Evolutionary conservation across 73 alveolate species (phyloP), one percentile per base, ranked within the genome.

Genomic region (Blepharisma stoltei): DNA sequence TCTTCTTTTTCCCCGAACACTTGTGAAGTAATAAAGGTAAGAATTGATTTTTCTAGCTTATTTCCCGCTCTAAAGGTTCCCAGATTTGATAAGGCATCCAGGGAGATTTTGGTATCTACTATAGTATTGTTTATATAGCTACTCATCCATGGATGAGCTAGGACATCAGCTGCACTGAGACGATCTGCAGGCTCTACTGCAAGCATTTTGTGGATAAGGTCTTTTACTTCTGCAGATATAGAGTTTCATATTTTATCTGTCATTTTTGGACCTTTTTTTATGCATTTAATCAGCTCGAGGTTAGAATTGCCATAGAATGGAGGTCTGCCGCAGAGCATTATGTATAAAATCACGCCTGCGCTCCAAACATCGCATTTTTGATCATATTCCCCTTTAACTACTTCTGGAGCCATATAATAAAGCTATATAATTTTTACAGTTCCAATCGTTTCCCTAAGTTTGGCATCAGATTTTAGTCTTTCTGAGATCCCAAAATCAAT

Each of bases 341-440:
- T n/a, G 45, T 69, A 69, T 14, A 69, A 25, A 69, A 23, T n/a
- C 14, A 69, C 79, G 1, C 79, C 79, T 9, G 27, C 71, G 27
- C 67, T 44, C 65, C 79, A 69, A 69, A 69, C 6, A 69, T 69
- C 79, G 1, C 27, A 9, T 69, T 69, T 25, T 69, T 69, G 11
- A 25, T 25, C 43, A 69, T 69, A 69, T 1, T 25, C 43, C 25
- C 32, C 27, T 38, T 18, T 25, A 7, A 69, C 11, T n/a, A 69
- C 37, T 69, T 69, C 79, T 7, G 79, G 79, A 14, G 79, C 79
- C 67, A 69, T 46, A 69, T 37, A 69, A 46, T 43, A 69, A 43
- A n/a, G 45, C 83, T 77, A 32, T 8, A 37, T 6, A 4, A 69
- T 32, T 50, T 49, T 52, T 75, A 77, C 83, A 1, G 79, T 69